These are phyloP conservation scores for Ochetophila trinervis DNA, from an alignment of 306 rosid genomes.

Conservation along the genomic window DNA sequence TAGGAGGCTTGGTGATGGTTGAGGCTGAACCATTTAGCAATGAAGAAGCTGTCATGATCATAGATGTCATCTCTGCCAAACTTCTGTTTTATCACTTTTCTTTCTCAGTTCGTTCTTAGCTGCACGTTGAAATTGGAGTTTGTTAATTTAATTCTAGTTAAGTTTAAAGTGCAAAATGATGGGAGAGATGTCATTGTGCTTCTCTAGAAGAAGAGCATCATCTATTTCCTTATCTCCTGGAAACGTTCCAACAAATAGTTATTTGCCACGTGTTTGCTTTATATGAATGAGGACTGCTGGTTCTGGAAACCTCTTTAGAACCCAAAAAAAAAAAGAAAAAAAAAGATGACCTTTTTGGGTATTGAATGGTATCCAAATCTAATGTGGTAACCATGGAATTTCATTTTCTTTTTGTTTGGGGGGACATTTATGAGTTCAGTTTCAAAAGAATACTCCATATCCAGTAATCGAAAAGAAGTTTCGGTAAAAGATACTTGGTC, in stretches of 20 bases:
- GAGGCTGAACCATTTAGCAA: constrained; percentile 30
- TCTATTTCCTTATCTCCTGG: constrained; percentile 40
- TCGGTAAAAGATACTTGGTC: too few relatives aligned
- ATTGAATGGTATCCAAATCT: too few relatives aligned
- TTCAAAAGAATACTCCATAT: too few relatives aligned
- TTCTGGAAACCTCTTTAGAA: constrained; percentile 1
- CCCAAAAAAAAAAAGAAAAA: too few relatives aligned
- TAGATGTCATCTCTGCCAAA: constrained; percentile 45
- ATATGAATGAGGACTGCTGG: constrained; percentile 22
- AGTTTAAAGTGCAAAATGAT: constrained; percentile 17
- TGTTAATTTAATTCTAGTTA: too few relatives aligned
- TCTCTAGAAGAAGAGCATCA: constrained; percentile 13
- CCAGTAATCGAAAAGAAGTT: too few relatives aligned
- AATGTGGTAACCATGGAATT: too few relatives aligned
- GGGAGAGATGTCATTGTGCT: constrained; percentile 1
- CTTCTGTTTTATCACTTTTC: background rate
- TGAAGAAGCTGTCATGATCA: constrained; percentile 54
- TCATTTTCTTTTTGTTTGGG: too few relatives aligned
- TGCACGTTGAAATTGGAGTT: too few relatives aligned
- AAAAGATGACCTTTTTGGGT: too few relatives aligned
- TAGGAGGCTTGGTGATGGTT: constrained; percentile 19
- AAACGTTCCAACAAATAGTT: constrained; percentile 21
- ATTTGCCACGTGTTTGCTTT: constrained; percentile 37
- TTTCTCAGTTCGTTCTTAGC: background rate
- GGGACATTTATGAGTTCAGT: too few relatives aligned